Evolutionary conservation across 1,284 basidiomycete species (phyloP), one percentile per base, ranked within the genome.

Genomic region (Sphaerobolus stellatus): DNA sequence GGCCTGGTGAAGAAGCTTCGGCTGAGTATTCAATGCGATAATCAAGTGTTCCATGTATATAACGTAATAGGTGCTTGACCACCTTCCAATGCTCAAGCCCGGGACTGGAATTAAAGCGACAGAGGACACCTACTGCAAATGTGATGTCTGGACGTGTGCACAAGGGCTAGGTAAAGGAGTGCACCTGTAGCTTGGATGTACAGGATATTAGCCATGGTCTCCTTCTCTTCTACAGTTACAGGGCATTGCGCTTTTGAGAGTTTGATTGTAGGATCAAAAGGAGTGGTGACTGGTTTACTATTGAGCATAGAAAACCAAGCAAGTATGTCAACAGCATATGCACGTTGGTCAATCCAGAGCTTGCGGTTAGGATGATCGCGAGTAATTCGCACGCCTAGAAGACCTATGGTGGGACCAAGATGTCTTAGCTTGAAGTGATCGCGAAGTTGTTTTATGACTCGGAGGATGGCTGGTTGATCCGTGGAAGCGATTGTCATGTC

Each of bases 91-190:
- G 71, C 7, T 48, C 48, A 3, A 34, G 53, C 7, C 65, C 64
- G 46, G 69, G 69, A 53, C 69, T 67, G 5, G 54, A 54, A 38
- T 49, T 63, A 59, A 72, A 75, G 5, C 63, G 59, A 1, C 59
- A n/a, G n/a, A 74, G 61, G 11, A 58, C 47, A 27, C 56, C 54
- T 14, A 74, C 68, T 20, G 69, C 58, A 61, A 66, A 72, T 6
- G 69, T 54, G 44, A 76, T 68, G 60, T 76, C 71, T 9, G 71
- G 72, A 14, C 66, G 48, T 7, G 71, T 73, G 33, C n/a, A 61
- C 62, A 5, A 62, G 60, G 18, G 69, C 66, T 4, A 73, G 58
- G 53, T 74, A 75, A 20, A 63, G 56, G 1, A 76, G 60, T 13
- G 65, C 62, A n/a, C 28, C 8, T 33, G 36, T 31, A 6, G 27